phyloP scores from a whole-genome alignment of 352 stramenopile genomes.

The Phytopythium boreale region DNA sequence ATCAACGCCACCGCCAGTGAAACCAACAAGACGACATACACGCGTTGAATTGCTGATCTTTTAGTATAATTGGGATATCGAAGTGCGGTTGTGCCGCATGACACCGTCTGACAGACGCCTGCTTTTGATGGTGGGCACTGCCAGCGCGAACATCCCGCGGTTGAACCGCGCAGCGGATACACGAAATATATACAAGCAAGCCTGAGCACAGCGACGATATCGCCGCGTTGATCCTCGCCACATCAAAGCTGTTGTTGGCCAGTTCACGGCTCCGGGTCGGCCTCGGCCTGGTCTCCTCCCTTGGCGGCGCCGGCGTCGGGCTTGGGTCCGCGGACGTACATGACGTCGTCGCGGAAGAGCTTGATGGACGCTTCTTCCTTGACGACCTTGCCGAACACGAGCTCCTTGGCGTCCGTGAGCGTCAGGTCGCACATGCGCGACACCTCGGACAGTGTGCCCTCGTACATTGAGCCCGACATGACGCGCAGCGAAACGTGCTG shows the following conservation, averaged over 20 bases:
- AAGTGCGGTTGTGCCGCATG: too few species aligned
- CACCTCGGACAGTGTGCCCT: constrained; percentile 1
- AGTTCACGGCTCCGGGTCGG: background rate
- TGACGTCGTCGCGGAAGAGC: constrained; percentile 1
- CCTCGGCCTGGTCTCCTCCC: background rate
- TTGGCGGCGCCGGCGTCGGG: background rate
- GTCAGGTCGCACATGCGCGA: background rate
- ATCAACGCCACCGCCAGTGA: too few species aligned
- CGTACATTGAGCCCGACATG: constrained; percentile 2
- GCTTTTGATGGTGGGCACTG: too few species aligned
- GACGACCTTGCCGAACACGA: constrained; percentile 6
- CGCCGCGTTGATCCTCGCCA: too few species aligned
- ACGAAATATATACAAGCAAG: too few species aligned
- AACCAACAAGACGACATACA: too few species aligned
- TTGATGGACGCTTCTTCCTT: background rate
- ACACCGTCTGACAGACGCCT: too few species aligned
- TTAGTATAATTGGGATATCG: too few species aligned
- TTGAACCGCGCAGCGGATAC: too few species aligned
- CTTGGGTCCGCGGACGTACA: constrained; percentile 7
- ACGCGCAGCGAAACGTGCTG: constrained; percentile 5
- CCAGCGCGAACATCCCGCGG: too few species aligned
- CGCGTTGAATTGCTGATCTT: too few species aligned
- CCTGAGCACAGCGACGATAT: background rate
- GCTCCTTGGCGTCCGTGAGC: constrained; percentile 1
- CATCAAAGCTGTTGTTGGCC: background rate